phyloP scores from a whole-genome alignment of 1,139 yeast species.

The Candida freyschussii region DNA sequence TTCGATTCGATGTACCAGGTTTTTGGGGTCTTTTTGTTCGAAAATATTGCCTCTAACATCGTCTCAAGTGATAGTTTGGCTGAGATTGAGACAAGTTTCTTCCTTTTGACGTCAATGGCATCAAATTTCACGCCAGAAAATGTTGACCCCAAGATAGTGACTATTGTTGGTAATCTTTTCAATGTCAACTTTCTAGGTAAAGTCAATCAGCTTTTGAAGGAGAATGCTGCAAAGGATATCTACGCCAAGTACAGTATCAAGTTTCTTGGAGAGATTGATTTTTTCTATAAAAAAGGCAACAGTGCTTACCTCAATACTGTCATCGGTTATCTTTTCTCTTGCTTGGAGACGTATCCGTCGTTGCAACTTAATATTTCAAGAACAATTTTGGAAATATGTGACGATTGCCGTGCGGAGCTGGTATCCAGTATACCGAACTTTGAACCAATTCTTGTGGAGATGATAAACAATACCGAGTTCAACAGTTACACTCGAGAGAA shows the following conservation, averaged over 20 bases:
- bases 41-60: slow-evolving; percentile 43
- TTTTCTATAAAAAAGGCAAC: slow-evolving; percentile 45
- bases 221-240: slow-evolving; percentile 15
- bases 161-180: slow-evolving; percentile 28
- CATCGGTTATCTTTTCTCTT: slow-evolving; percentile 44
- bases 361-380: slow-evolving; percentile 43
- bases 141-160: slow-evolving; percentile 22
- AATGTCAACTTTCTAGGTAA: slow-evolving; percentile 25
- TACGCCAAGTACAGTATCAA: slow-evolving; percentile 44
- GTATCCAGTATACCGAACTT: slow-evolving; percentile 46
- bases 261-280: slow-evolving; percentile 50
- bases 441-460: slow-evolving; percentile 45
- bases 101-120: slow-evolving; percentile 41
- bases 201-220: slow-evolving; percentile 4
- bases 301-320: slow-evolving; percentile 39
- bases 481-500: slow-evolving; percentile 56
- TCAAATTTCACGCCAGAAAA: slow-evolving; percentile 37
- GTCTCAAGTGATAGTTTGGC: slow-evolving; percentile 31
- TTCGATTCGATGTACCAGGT: slow-evolving; percentile 66
- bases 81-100: slow-evolving; percentile 68
- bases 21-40: slow-evolving; percentile 52
- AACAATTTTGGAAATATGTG: slow-evolving; percentile 58
- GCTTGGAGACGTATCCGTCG: slow-evolving; percentile 29
- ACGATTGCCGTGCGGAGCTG: slow-evolving; percentile 49
- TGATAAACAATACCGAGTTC: slow-evolving; percentile 42